phyloP scores from a whole-genome alignment of 129 eudicot species.

The Artemisia argyi region DNA sequence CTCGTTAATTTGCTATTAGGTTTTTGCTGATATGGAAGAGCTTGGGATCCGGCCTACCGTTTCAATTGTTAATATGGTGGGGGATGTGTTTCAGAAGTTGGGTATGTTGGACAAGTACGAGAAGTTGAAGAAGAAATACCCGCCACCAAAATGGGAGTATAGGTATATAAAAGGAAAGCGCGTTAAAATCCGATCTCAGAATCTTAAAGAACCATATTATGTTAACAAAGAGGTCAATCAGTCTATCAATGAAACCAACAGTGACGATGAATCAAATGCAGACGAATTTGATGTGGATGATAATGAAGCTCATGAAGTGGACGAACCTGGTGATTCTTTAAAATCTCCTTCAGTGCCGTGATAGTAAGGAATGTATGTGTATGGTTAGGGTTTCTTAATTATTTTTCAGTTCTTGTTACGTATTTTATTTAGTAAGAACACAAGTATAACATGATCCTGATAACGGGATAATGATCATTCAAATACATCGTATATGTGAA shows the following conservation, averaged over 20 bases:
- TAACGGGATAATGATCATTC: neutral
- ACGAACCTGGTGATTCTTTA: constrained; percentile 15
- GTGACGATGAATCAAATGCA: constrained; percentile 31
- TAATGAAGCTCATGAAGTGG: neutral
- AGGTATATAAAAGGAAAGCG: constrained; percentile 82
- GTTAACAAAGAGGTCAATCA: constrained; percentile 18
- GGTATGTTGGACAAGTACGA: constrained; percentile 81
- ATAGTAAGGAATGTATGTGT: constrained; percentile 1
- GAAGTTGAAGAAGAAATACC: constrained; percentile 74
- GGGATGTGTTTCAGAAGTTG: constrained; percentile 73
- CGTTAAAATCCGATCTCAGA: constrained; percentile 54
- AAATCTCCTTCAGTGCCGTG: constrained; percentile 5
- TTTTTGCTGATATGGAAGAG: constrained; percentile 99
- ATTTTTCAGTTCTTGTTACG: neutral
- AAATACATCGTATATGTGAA: too few species aligned
- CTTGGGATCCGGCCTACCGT: constrained; percentile 76
- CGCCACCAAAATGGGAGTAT: constrained; percentile 90
- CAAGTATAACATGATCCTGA: neutral
- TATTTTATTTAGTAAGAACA: neutral
- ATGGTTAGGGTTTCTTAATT: constrained; percentile 5
- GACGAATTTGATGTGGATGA: constrained; percentile 29
- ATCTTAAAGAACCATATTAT: constrained; percentile 31
- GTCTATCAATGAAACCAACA: constrained; percentile 20
- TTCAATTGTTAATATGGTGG: constrained; percentile 66
- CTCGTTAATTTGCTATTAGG: constrained; percentile 34